A percentile compares a stretch with the other conserved stretches of the same genome.
Conservation (phyloP, 1,284 basidiomycete species). For the Fistulina hepatica region DNA sequence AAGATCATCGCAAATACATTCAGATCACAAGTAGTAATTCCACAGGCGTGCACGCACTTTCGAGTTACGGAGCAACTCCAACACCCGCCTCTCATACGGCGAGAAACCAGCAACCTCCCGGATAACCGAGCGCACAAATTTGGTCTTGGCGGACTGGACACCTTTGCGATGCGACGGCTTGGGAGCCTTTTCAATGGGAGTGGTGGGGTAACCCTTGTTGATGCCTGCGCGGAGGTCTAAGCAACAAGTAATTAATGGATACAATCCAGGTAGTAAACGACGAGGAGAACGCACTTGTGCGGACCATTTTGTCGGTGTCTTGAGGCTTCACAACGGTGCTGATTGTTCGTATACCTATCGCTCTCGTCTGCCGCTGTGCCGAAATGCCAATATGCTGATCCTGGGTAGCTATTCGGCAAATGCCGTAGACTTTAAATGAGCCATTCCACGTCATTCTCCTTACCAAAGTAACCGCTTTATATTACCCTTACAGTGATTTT, state of each 20-base stretch:
- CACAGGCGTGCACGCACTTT: constrained; percentile 66
- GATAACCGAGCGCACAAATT: constrained; percentile 85
- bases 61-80: constrained; percentile 99
- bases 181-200: constrained; percentile 32
- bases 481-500: no score
- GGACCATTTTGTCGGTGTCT: constrained; percentile 60
- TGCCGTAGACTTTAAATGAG: no score
- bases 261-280: not conserved
- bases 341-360: no score
- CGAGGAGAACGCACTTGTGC: constrained; percentile 46
- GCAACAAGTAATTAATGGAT: constrained; percentile 8
- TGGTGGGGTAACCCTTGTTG: constrained; percentile 92
- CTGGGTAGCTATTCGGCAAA: no score
- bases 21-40: constrained; percentile 3
- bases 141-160: constrained; percentile 71
- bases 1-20: constrained; percentile 3
- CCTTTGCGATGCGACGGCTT: constrained; percentile 5
- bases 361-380: constrained; percentile 16
- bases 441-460: no score
- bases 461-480: no score
- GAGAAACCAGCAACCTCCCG: constrained; percentile 97
- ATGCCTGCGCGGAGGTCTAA: constrained; percentile 84
- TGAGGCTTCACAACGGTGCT: no score
- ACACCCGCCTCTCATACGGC: constrained; percentile 95
- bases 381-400: constrained; percentile 15